Conservation (phyloP, 768 basidiomycete genomes). For the Tulasnella calospora region DNA sequence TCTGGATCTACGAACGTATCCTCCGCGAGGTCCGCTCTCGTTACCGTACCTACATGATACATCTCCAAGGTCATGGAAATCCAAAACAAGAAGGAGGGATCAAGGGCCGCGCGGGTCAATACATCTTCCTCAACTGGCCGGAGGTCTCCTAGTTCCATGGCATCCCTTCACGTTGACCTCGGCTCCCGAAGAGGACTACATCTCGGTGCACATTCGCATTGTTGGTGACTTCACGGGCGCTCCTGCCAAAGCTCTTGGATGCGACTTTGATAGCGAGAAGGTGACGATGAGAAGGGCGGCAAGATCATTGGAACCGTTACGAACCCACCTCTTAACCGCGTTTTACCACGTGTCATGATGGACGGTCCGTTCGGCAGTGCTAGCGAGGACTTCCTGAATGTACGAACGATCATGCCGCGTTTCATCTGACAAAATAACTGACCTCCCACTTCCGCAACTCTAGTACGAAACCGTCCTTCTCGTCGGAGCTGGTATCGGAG, state of each 20-base stretch:
- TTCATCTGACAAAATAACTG: not conserved
- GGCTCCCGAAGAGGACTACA: slow-evolving; percentile 92
- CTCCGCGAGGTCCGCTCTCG: slow-evolving; percentile 88
- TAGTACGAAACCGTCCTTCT: slow-evolving; percentile 81
- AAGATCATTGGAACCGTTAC: not conserved
- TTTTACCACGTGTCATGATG: not conserved
- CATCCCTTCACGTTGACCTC: slow-evolving; percentile 92
- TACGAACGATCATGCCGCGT: not conserved
- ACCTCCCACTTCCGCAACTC: slow-evolving; percentile 33
- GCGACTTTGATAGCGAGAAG: not conserved
- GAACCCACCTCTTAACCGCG: not conserved
- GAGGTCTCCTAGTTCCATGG: slow-evolving; percentile 95
- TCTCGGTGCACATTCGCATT: slow-evolving; percentile 87
- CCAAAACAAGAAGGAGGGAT: slow-evolving; percentile 96
- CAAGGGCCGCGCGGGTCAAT: slow-evolving; percentile 76
- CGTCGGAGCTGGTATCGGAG: slow-evolving; percentile 91
- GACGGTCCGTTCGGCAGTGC: slow-evolving; percentile 54
- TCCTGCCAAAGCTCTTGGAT: slow-evolving; percentile 20
- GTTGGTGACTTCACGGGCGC: slow-evolving; percentile 79
- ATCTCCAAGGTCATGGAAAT: slow-evolving; percentile 66
- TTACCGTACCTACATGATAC: slow-evolving; percentile 49
- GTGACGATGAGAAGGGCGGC: slow-evolving; percentile 18
- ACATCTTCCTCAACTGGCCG: slow-evolving; percentile 87
- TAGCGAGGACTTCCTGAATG: slow-evolving; percentile 56
- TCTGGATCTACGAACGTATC: slow-evolving; percentile 84